A percentile compares a stretch with the other conserved stretches of the same genome.
These are phyloP conservation scores for Pezicula carpinea DNA, from an alignment of 2,329 filamentous ascomycete species.

Conservation along the genomic window DNA sequence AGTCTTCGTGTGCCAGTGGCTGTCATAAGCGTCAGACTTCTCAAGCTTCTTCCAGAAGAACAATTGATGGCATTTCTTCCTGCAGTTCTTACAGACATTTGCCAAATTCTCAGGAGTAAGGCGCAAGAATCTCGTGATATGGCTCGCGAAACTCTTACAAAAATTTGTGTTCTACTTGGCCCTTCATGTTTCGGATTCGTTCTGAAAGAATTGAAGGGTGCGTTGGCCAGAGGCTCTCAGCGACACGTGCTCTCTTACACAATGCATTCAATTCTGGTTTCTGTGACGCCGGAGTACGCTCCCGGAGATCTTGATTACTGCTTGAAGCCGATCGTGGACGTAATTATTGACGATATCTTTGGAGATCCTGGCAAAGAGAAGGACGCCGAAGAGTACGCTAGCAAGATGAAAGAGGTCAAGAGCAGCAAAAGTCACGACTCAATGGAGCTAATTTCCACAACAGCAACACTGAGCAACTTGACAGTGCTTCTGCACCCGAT, in stretches of 20 bases:
- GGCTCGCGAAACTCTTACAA: constrained; percentile 79
- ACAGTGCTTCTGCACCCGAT: constrained; percentile 74
- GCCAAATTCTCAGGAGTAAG: constrained; percentile 86
- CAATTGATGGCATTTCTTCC: constrained; percentile 73
- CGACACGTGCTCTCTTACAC: constrained; percentile 94
- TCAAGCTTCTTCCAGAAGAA: constrained; percentile 71
- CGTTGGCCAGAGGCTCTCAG: constrained; percentile 82
- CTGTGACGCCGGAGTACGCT: constrained; percentile 64
- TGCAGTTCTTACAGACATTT: constrained; percentile 83
- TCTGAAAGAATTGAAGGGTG: constrained; percentile 82
- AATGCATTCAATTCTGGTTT: constrained; percentile 83
- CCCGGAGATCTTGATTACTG: constrained; percentile 90
- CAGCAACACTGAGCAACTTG: constrained; percentile 69
- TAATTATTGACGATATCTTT: constrained; percentile 98
- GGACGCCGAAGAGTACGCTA: constrained; percentile 91
- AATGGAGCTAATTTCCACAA: constrained; percentile 86
- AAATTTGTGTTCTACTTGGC: constrained; percentile 77
- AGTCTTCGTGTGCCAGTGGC: constrained; percentile 89
- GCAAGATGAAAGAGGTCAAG: constrained; percentile 95
- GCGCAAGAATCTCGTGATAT: constrained; percentile 86
- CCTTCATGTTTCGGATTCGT: constrained; percentile 84
- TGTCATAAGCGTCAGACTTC: constrained; percentile 80
- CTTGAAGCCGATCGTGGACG: constrained; percentile 67
- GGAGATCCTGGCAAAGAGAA: constrained; percentile 91
- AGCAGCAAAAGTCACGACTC: constrained; percentile 98